Evolutionary conservation across 176 grass and related monocot species (phyloP), one percentile per base, ranked within the genome.

Genomic region (bread wheat (Triticum aestivum)): DNA sequence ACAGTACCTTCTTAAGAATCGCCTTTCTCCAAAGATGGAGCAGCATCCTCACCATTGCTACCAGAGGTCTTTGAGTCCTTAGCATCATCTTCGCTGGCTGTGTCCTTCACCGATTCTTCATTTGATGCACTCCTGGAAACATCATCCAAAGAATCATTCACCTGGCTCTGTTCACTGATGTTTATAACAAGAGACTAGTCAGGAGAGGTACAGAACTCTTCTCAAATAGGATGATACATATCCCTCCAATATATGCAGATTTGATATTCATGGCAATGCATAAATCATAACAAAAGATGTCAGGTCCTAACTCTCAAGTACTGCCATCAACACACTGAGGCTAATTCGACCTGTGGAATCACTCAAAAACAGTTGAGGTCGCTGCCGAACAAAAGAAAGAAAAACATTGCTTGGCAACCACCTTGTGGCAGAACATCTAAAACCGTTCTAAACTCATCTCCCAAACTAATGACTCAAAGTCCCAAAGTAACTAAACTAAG

Each of bases 21-120:
- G 20, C 30, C 85, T 83, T 81, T 85, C 32, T 86, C 79, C n/a
- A 14, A 79, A 51, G 67, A 79, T 69, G 51, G 66, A 37, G 66
- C 29, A 69, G 8, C 66, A 84, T 84, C 73, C 45, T 91, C 90
- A 65, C 41, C 65, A 92, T 80, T 83, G 77, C 73, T 90, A 58
- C 11, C 56, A 73, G 84, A 82, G 79, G 61, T 59, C 61, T 88
- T 97, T 80, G 95, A 94, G 85, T 68, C 32, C 65, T 14, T 15
- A 68, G 14, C 13, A 34, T 67, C 65, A 34, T 67, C 65, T 67
- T 34, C 17, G 65, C 15, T 68, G 65, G 30, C 1, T 68, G 65
- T 77, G 81, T 86, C 89, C 87, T 92, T 91, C 21, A 47, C 78
- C 39, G 86, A 58, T 33, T 54, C 30, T 34, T 37, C 66, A 35